phyloP scores from a whole-genome alignment of 768 basidiomycete species.

The Trametes gibbosa region DNA sequence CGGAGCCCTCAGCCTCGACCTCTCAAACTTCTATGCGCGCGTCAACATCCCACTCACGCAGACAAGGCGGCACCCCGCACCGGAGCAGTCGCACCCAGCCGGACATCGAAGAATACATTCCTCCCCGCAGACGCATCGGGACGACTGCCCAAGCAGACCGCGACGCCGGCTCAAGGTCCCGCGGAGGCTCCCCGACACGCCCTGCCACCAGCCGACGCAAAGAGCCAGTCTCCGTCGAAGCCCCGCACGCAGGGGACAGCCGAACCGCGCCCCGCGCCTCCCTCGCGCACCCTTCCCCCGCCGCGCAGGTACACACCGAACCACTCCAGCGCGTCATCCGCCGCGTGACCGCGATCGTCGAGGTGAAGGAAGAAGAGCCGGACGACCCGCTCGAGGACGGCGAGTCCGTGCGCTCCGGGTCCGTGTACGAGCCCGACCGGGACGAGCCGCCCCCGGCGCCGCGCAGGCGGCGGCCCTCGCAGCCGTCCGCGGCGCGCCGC shows the following conservation, averaged over 20 bases:
- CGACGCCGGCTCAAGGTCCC: background rate
- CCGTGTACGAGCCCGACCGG: constrained; percentile 13
- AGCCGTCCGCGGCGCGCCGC: background rate
- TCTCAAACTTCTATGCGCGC: constrained; percentile 22
- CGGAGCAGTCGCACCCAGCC: constrained; percentile 1
- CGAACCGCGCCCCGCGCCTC: constrained; percentile 8
- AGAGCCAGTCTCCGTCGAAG: background rate
- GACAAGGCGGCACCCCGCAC: background rate
- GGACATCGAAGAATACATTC: background rate
- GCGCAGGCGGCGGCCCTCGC: constrained; percentile 28
- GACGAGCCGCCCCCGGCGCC: constrained; percentile 12
- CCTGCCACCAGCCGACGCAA: constrained; percentile 2
- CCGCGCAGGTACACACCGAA: constrained; percentile 11
- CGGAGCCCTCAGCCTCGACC: constrained; percentile 19
- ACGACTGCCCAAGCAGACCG: background rate
- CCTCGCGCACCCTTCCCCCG: background rate
- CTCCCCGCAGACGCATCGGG: constrained; percentile 1
- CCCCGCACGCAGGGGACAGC: background rate
- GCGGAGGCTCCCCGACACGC: constrained; percentile 3
- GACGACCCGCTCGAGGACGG: constrained; percentile 29
- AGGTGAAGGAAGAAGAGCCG: constrained; percentile 63
- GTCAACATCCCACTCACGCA: constrained; percentile 8
- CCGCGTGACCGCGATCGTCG: constrained; percentile 57
- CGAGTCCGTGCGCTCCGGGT: constrained; percentile 14
- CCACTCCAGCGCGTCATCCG: constrained; percentile 47